These are phyloP conservation scores for Xylariaceae sp. DNA, from an alignment of 2,329 filamentous ascomycete genomes.

Conservation along the genomic window DNA sequence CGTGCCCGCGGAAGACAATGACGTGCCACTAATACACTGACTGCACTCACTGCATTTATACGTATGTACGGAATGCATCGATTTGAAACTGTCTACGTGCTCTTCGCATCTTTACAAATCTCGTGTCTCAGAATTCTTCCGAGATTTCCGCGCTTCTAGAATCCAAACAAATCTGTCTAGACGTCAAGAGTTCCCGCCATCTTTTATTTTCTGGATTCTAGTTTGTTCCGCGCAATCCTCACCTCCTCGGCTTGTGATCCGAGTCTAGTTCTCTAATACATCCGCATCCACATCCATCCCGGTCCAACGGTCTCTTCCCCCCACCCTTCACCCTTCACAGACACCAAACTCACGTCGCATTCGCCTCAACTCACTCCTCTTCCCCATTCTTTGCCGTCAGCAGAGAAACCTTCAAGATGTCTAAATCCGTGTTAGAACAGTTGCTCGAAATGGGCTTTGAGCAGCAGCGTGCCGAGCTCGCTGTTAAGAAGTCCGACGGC, in stretches of 20 bases:
- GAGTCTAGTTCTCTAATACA: background rate
- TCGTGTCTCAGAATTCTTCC: too few relatives aligned
- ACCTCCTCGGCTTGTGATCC: background rate
- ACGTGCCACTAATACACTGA: constrained; percentile 22
- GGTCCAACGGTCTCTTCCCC: background rate
- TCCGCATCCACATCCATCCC: background rate
- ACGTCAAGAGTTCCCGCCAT: background rate
- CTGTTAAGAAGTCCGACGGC: constrained; percentile 76
- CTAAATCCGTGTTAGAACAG: constrained; percentile 54
- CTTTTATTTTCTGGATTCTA: background rate
- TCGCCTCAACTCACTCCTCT: constrained; percentile 7
- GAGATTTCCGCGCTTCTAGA: background rate
- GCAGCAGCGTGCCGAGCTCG: constrained; percentile 71
- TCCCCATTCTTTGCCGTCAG: background rate
- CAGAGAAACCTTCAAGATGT: constrained; percentile 39
- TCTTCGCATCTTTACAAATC: background rate
- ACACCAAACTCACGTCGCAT: background rate
- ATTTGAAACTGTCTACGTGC: background rate
- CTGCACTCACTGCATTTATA: background rate
- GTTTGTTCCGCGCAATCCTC: background rate
- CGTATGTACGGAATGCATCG: background rate
- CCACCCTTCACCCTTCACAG: background rate
- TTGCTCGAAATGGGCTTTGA: constrained; percentile 77
- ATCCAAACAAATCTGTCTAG: background rate
- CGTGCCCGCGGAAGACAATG: constrained; percentile 20